Conservation (phyloP, 345 rosid species). For the Eucalyptus guilfoylei region DNA sequence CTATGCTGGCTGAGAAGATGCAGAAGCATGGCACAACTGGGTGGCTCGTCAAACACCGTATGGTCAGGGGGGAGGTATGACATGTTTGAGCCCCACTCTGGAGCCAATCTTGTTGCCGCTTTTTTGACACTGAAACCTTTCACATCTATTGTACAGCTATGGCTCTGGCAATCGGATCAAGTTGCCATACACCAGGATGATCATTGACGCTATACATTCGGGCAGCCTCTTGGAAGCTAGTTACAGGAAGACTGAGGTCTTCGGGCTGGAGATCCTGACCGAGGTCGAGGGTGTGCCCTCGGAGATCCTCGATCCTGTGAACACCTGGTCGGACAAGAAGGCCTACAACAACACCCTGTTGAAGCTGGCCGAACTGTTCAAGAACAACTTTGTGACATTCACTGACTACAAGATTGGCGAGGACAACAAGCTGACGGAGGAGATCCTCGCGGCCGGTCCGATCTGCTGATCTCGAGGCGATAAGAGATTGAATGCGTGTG, state of each 20-base stretch:
- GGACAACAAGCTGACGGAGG: constrained; percentile 62
- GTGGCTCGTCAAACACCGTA: constrained; percentile 96
- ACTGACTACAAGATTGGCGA: constrained; percentile 69
- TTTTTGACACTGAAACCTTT: background rate
- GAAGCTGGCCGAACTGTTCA: constrained; percentile 85
- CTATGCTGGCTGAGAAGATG: constrained; percentile 97
- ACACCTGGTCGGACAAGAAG: constrained; percentile 74
- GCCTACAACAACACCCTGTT: constrained; percentile 63
- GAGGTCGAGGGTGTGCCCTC: constrained; percentile 79
- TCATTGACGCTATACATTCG: constrained; percentile 87
- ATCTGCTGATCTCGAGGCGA: constrained; percentile 11
- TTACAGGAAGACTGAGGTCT: constrained; percentile 64
- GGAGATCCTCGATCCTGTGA: constrained; percentile 71
- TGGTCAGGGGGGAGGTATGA: constrained; percentile 96
- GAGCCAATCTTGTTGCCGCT: background rate
- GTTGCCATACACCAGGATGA: constrained; percentile 71
- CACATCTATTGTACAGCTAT: constrained; percentile 22
- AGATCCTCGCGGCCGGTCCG: constrained; percentile 89
- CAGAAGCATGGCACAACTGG: constrained; percentile 86
- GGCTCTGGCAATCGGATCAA: constrained; percentile 83
- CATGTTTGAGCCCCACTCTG: background rate
- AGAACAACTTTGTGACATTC: constrained; percentile 67
- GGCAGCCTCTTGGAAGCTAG: constrained; percentile 59
- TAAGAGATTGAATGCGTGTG: background rate
- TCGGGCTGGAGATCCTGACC: constrained; percentile 82